Conservation (phyloP, 495 filamentous ascomycete species). For the Neurospora hispaniola region DNA sequence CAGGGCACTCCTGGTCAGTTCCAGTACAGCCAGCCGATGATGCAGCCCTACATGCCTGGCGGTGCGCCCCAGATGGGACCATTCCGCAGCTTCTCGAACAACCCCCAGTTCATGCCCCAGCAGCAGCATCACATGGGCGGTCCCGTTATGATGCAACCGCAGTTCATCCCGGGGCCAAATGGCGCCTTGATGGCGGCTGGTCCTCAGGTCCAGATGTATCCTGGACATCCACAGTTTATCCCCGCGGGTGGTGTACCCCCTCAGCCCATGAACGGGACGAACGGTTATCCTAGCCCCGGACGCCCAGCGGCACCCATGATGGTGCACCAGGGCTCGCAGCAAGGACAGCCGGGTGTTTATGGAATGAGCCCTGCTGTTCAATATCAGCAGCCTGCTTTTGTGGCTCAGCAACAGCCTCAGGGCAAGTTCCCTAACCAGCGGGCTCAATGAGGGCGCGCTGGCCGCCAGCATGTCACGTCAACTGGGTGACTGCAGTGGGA, state of each 20-base stretch:
- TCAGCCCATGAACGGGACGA: slow-evolving; percentile 49
- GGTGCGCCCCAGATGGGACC: slow-evolving; percentile 46
- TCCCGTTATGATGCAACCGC: slow-evolving; percentile 74
- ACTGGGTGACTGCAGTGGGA: not conserved
- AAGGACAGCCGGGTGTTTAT: slow-evolving; percentile 55
- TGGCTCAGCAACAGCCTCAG: slow-evolving; percentile 47
- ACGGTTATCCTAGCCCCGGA: slow-evolving; percentile 76
- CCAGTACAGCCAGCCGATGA: slow-evolving; percentile 61
- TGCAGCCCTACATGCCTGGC: slow-evolving; percentile 58
- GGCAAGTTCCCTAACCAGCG: slow-evolving; percentile 46
- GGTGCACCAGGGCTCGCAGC: slow-evolving; percentile 57
- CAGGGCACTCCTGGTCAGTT: slow-evolving; percentile 59
- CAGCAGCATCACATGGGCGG: slow-evolving; percentile 50
- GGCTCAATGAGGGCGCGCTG: slow-evolving; percentile 18
- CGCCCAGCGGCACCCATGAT: slow-evolving; percentile 75
- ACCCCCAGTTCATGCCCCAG: slow-evolving; percentile 56
- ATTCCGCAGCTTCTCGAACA: slow-evolving; percentile 45
- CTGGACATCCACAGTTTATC: slow-evolving; percentile 52
- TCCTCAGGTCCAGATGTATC: slow-evolving; percentile 64
- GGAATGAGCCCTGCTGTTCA: slow-evolving; percentile 56
- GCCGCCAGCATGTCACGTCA: not conserved
- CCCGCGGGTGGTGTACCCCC: slow-evolving; percentile 49
- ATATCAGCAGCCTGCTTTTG: slow-evolving; percentile 57
- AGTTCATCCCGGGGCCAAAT: slow-evolving; percentile 41
- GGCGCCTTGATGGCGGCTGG: slow-evolving; percentile 47